Percentiles rank a stretch among this genome's conserved stretches.
Conservation (phyloP, 495 filamentous ascomycete genomes). For the Platismatia glauca region DNA sequence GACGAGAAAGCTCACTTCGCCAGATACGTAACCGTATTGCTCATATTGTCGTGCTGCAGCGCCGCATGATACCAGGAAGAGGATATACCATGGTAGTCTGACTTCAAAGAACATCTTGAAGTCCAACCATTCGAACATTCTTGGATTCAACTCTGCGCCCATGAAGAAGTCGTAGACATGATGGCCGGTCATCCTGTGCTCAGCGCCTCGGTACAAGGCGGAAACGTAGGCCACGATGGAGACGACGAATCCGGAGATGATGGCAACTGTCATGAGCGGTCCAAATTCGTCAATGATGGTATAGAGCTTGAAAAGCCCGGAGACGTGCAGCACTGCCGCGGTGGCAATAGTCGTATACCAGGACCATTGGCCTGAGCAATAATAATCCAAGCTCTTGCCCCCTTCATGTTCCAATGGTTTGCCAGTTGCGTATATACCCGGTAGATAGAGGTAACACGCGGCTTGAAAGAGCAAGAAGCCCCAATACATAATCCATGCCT, state of each 20-base stretch:
- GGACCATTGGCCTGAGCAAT: conserved; percentile 79
- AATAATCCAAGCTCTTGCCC: conserved; percentile 80
- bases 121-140: conserved; percentile 87
- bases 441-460: conserved; percentile 69
- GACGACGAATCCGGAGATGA: conserved; percentile 75
- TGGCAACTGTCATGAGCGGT: conserved; percentile 78
- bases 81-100: conserved; percentile 90
- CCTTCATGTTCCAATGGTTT: conserved; percentile 76
- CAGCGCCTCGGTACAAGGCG: conserved; percentile 64
- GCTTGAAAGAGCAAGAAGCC: conserved; percentile 76
- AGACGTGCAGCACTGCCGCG: conserved; percentile 61
- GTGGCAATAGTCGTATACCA: conserved; percentile 78
- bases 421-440: conserved; percentile 73
- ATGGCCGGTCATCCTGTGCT: conserved; percentile 88
- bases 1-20: conserved; percentile 77
- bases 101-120: conserved; percentile 99
- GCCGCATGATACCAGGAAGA: conserved; percentile 68
- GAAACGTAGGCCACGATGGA: conserved; percentile 78
- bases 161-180: conserved; percentile 98
- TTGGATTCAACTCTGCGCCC: conserved; percentile 93
- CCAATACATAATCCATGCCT: conserved; percentile 93
- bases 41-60: conserved; percentile 85
- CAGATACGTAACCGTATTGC: conserved; percentile 79
- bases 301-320: conserved; percentile 80
- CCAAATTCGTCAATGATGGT: conserved; percentile 95